phyloP scores from a whole-genome alignment of 352 stramenopile species.

The Pythium brachiatum region DNA sequence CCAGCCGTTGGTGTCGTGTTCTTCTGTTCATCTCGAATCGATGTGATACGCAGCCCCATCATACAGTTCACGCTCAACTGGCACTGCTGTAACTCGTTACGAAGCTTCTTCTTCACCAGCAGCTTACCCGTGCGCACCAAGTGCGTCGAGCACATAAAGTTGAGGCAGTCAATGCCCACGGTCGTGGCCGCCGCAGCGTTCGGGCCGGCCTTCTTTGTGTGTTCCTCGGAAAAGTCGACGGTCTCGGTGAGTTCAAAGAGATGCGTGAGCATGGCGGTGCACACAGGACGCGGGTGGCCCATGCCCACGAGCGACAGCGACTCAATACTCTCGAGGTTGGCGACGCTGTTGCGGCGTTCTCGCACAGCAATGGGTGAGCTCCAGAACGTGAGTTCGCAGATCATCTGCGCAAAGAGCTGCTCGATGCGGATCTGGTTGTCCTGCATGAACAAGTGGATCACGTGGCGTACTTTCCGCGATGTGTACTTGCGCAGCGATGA shows the following conservation, averaged over 20 bases:
- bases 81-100: conserved; percentile 71
- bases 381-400: conserved; percentile 83
- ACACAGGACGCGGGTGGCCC: conserved; percentile 68
- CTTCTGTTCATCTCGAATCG: conserved; percentile 42
- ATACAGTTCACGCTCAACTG: conserved; percentile 83
- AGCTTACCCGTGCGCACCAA: conserved; percentile 66
- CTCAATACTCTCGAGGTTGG: conserved; percentile 44
- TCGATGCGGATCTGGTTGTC: conserved; percentile 66
- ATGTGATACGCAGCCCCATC: conserved; percentile 80
- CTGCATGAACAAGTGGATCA: conserved; percentile 85
- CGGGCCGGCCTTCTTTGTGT: conserved; percentile 27
- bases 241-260: conserved; percentile 84
- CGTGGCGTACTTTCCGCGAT: conserved; percentile 76
- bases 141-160: conserved; percentile 85
- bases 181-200: conserved; percentile 40
- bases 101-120: conserved; percentile 72
- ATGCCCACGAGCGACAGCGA: conserved; percentile 64
- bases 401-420: conserved; percentile 77
- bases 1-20: conserved; percentile 28
- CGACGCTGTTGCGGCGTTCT: conserved; percentile 40
- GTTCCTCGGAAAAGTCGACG: conserved; percentile 73
- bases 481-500: conserved; percentile 84
- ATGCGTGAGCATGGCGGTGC: conserved; percentile 77
- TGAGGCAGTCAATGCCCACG: conserved; percentile 82
- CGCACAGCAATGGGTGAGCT: conserved; percentile 43